phyloP scores from a whole-genome alignment of 2,329 filamentous ascomycete genomes.

The Thielaviopsis punctulata region DNA sequence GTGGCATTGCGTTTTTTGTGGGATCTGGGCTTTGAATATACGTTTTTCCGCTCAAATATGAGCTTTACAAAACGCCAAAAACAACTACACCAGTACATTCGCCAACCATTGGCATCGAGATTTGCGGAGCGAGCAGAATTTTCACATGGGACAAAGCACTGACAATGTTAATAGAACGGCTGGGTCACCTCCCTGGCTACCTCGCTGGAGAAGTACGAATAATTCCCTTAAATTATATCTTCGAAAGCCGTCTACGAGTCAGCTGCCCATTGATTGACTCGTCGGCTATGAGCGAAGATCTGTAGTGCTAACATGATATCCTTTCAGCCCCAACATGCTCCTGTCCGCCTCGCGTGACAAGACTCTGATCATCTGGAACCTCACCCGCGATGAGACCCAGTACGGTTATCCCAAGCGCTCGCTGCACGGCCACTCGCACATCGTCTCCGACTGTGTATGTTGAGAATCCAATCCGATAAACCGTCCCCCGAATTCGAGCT shows the following conservation, averaged over 20 bases:
- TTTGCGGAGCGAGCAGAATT: constrained; percentile 6
- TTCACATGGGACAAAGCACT: constrained; percentile 9
- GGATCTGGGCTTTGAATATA: neutral
- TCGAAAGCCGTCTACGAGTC: neutral
- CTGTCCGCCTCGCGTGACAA: constrained; percentile 95
- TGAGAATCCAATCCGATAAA: constrained; percentile 13
- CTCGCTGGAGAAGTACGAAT: constrained; percentile 87
- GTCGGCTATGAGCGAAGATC: neutral
- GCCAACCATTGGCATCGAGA: neutral
- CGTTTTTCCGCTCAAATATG: neutral
- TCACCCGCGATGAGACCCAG: constrained; percentile 92
- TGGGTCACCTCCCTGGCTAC: constrained; percentile 98
- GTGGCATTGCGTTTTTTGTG: neutral
- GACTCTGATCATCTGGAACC: constrained; percentile 99
- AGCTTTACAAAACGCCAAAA: neutral
- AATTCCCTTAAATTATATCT: constrained; percentile 8
- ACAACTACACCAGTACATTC: neutral
- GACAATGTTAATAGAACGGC: constrained; percentile 45
- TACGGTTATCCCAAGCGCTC: constrained; percentile 99
- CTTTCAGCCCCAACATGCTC: constrained; percentile 87
- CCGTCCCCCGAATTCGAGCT: neutral
- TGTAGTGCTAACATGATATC: constrained; percentile 8
- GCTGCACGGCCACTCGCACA: constrained; percentile 98
- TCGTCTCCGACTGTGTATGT: constrained; percentile 99
- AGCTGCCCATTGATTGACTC: neutral